Base-by-base conservation (phyloP, 257 asterid species). In the Coffea eugenioides region DNA sequence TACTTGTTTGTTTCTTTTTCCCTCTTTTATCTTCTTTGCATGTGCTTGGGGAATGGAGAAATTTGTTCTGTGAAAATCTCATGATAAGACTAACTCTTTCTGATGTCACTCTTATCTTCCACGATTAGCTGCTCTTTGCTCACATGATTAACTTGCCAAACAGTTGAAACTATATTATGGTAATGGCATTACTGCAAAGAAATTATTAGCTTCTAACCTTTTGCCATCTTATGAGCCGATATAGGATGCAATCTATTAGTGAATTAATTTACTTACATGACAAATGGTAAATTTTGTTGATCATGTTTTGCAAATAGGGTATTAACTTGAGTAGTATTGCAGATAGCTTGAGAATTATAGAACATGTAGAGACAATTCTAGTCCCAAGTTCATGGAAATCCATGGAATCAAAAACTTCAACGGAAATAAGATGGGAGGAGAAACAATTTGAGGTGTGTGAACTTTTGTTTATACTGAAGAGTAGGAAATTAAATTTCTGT, bases 311-410 rank as follows among this genome's bases (percentile, higher is more conserved):
- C 67, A 1, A 45, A 34, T 75, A 9, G 41, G 31, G 52, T 79
- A 62, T 75, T 74, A 71, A 72, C 25, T 80, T 71, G 20, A 83
- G 46, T 46, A 72, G 46, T 79, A 16, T 73, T 46, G 74, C 91
- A 94, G 98, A 82, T 86, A 88, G 97, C 84, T 93, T 94, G 82
- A 88, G 99, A 88, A 83, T 94, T 18, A 1, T 96, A 71, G 97
- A 94, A 82, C 97, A 92, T 75, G 98, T 89, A 84, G 97, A 94
- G 81, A 82, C 90, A 72, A 90, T 96, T 82, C 85, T 80, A 83
- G 94, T 84, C 82, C 98, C 97, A 62, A 71, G 65, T 80, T 85
- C 92, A 56, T 92, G 97, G 99, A 84, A 90, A 45, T 75, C 80
- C 6, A 68, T 89, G 67, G 90, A 88, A 76, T 87, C 89, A 46